Conservation (phyloP, 1,139 yeast species). For the Zygosaccharomyces sapae region DNA sequence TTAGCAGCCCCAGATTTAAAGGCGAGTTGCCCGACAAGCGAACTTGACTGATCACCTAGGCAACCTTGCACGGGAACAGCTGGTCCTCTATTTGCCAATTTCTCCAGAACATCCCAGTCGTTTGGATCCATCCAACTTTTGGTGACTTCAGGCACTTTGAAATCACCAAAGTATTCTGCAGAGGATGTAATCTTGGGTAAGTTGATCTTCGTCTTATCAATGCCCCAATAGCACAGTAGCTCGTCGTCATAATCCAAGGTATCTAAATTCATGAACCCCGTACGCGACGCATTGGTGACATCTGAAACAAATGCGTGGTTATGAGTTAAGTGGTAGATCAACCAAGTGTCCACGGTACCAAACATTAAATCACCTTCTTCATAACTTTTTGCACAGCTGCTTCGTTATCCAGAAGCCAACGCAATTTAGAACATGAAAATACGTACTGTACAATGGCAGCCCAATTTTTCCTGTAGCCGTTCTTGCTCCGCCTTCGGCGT, state of each 20-base stretch:
- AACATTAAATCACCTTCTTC: conserved; percentile 78
- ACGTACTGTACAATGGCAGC: conserved; percentile 75
- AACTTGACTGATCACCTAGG: conserved; percentile 91
- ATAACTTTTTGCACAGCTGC: conserved; percentile 63
- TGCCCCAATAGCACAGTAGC: conserved; percentile 70
- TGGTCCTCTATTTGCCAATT: conserved; percentile 17
- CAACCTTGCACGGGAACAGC: conserved; percentile 83
- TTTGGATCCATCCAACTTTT: conserved; percentile 50
- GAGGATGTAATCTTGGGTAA: conserved; percentile 81
- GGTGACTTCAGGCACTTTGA: conserved; percentile 54
- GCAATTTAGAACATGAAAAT: conserved; percentile 84
- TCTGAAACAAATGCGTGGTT: conserved; percentile 74
- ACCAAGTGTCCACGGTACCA: conserved; percentile 95
- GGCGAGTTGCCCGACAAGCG: conserved; percentile 89
- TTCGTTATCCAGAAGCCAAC: conserved; percentile 85
- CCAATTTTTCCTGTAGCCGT: conserved; percentile 67
- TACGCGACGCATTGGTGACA: conserved; percentile 87
- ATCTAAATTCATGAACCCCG: conserved; percentile 82
- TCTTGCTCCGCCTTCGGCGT: conserved; percentile 57
- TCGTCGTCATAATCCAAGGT: conserved; percentile 73
- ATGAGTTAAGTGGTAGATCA: conserved; percentile 77
- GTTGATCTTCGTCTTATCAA: conserved; percentile 63
- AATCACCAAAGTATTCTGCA: conserved; percentile 74
- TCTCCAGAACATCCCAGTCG: conserved; percentile 35
- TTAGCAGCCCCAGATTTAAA: conserved; percentile 81